A percentile compares a stretch with the other conserved stretches of the same genome.
Conservation (phyloP, 495 filamentous ascomycete species). For the Xylaria sp. region DNA sequence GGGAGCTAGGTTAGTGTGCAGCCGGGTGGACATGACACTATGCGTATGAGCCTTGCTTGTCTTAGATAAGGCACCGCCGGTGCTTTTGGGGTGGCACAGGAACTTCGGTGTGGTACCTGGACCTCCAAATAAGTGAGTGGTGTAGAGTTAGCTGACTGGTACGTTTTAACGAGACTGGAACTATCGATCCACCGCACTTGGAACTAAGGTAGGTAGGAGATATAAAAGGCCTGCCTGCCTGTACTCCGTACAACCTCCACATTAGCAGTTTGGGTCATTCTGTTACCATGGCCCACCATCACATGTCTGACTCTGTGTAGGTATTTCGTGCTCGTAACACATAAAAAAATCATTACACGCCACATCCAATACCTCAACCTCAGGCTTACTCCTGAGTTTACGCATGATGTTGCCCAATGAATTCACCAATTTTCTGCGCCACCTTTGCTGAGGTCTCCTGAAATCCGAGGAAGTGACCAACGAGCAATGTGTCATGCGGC, state of each 20-base stretch:
- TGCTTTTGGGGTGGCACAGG: not conserved
- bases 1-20: not conserved
- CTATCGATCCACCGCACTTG: not conserved
- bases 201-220: not conserved
- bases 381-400: not conserved
- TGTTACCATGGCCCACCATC: not conserved
- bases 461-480: conserved; percentile 15
- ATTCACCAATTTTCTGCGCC: conserved; percentile 21
- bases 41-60: not conserved
- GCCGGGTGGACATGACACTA: not conserved
- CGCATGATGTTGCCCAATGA: conserved; percentile 18
- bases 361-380: not conserved
- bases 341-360: not conserved
- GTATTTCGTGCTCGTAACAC: not conserved
- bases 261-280: not conserved
- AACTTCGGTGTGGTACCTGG: not conserved
- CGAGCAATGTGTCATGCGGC: conserved; percentile 25
- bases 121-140: not conserved
- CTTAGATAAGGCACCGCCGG: not conserved
- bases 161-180: conserved; percentile 3
- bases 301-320: not conserved
- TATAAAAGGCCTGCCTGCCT: not conserved
- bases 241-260: not conserved
- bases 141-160: not conserved
- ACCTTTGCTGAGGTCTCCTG: conserved; percentile 17